A percentile compares a stretch with the other conserved stretches of the same genome.
phyloP scores from a whole-genome alignment of 1,139 yeast genomes.

The Suzukiozyma palmioleophila region DNA sequence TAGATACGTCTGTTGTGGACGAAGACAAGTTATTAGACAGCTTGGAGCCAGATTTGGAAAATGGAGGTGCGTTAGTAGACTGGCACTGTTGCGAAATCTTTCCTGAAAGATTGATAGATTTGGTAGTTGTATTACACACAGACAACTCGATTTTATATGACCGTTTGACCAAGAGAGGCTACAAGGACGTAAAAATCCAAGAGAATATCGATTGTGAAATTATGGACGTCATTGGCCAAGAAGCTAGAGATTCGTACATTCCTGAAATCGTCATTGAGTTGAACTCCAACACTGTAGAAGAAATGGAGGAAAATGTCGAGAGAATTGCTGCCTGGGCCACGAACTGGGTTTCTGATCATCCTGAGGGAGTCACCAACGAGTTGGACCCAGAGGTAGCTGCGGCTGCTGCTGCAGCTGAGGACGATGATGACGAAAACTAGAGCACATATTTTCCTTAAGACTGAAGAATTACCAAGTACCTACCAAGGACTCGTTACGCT shows the following conservation, averaged over 20 bases:
- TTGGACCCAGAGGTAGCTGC: conserved; percentile 8
- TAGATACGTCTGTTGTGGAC: conserved; percentile 86
- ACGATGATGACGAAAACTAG: conserved; percentile 1
- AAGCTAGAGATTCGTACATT: conserved; percentile 78
- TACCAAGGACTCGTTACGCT: no score
- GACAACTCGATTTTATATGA: conserved; percentile 70
- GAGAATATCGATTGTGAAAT: conserved; percentile 96
- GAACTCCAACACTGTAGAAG: conserved; percentile 64
- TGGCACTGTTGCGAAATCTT: conserved; percentile 98
- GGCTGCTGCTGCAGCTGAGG: conserved; percentile 1
- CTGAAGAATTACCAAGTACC: no score
- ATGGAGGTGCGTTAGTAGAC: conserved; percentile 85
- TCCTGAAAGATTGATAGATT: conserved; percentile 88
- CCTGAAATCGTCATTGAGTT: conserved; percentile 80
- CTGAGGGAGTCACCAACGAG: conserved; percentile 35
- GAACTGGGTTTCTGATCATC: conserved; percentile 58
- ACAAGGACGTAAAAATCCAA: conserved; percentile 73
- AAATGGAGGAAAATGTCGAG: conserved; percentile 75
- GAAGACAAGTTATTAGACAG: conserved; percentile 84
- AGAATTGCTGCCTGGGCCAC: conserved; percentile 71
- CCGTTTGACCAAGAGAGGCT: conserved; percentile 68
- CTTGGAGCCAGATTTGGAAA: conserved; percentile 69
- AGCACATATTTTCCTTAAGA: no score
- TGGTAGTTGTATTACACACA: conserved; percentile 83
- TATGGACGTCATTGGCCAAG: conserved; percentile 86